Conservation (phyloP, 495 filamentous ascomycete genomes). For the Podospora pseudoanserina region DNA sequence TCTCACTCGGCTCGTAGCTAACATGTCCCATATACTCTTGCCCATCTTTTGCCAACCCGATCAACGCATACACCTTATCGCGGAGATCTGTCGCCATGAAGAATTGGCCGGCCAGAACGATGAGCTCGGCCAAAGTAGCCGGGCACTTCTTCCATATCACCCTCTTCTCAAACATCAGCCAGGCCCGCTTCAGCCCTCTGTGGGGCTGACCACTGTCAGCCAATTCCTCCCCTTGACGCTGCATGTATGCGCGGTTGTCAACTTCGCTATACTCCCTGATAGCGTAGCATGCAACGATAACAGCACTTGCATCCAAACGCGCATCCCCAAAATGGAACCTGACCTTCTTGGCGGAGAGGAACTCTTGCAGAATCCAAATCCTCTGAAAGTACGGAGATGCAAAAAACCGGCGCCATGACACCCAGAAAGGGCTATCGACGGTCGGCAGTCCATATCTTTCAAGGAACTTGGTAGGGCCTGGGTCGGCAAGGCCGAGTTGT, state of each 20-base stretch:
- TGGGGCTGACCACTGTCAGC: neutral
- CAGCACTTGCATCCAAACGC: neutral
- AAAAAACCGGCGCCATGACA: neutral
- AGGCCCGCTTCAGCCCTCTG: neutral
- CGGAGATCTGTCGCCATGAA: neutral
- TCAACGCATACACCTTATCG: neutral
- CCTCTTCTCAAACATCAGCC: neutral
- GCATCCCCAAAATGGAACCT: neutral
- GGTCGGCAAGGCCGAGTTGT: neutral
- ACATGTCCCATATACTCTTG: neutral
- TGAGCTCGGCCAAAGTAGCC: neutral
- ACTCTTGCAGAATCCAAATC: neutral
- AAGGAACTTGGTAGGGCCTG: neutral
- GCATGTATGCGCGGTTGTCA: neutral
- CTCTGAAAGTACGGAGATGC: neutral
- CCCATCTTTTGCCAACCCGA: neutral
- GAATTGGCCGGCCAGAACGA: neutral
- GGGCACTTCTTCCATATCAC: neutral
- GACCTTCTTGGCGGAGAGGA: neutral
- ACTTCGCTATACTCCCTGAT: neutral
- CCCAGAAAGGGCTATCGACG: neutral
- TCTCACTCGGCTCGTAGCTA: neutral
- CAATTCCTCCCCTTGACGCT: neutral
- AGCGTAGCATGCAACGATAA: neutral
- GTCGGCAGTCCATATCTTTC: neutral